Conservation (phyloP, 2,329 filamentous ascomycete genomes). For the Colletotrichum falcatum region DNA sequence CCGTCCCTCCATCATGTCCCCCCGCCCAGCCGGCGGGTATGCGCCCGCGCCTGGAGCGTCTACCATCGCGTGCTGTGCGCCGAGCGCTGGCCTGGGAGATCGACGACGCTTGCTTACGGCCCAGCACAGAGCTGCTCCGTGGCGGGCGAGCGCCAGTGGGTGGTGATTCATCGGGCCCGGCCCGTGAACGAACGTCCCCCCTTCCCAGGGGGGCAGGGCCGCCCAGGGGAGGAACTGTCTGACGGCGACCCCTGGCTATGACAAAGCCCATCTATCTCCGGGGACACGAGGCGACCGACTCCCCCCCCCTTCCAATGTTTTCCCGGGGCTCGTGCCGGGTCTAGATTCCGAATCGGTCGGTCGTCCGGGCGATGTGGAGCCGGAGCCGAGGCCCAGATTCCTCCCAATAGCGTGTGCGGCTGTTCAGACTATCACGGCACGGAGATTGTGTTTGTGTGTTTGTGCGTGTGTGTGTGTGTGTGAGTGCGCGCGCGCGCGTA, state of each 20-base stretch:
- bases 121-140: background rate
- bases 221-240: background rate
- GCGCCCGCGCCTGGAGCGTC: background rate
- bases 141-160: background rate
- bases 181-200: background rate
- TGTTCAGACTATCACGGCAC: background rate
- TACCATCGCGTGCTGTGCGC: background rate
- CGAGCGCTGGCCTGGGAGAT: background rate
- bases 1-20: background rate
- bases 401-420: background rate
- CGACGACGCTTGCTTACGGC: background rate
- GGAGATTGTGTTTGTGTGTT: background rate
- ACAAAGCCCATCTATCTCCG: background rate
- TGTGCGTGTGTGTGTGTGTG: no score
- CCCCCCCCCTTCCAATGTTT: background rate
- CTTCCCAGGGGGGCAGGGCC: background rate
- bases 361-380: constrained; percentile 20
- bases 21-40: background rate
- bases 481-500: no score
- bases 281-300: background rate
- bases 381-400: background rate
- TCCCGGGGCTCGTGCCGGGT: constrained; percentile 18
- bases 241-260: background rate
- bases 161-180: background rate
- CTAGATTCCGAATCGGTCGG: constrained; percentile 31